Percentiles rank a stretch among this genome's conserved stretches.
These are phyloP conservation scores for Fusarium fracticaudum DNA, from an alignment of 2,329 filamentous ascomycete species.

Conservation along the genomic window DNA sequence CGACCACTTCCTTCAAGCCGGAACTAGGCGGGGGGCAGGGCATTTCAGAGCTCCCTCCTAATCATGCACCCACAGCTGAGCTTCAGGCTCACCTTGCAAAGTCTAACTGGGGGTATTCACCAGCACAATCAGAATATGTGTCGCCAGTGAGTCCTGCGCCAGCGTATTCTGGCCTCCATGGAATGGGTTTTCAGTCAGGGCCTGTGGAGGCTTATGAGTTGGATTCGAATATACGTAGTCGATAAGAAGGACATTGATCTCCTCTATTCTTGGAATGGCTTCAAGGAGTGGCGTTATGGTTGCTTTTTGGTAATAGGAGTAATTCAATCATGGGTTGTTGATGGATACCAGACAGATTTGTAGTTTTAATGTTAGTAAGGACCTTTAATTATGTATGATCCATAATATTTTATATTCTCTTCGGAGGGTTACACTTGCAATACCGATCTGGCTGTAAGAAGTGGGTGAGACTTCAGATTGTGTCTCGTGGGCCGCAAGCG, in stretches of 20 bases:
- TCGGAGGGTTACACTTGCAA: neutral
- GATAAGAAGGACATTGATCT: neutral
- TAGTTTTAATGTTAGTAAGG: neutral
- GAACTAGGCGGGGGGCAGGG: constrained; percentile 37
- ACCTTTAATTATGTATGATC: neutral
- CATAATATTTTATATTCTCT: too few species aligned
- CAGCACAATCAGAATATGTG: constrained; percentile 25
- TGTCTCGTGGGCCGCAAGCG: neutral
- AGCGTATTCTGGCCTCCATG: constrained; percentile 26
- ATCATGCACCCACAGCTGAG: constrained; percentile 40
- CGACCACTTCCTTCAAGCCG: constrained; percentile 38
- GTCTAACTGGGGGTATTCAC: constrained; percentile 30
- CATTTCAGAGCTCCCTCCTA: constrained; percentile 36
- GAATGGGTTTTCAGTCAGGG: constrained; percentile 49
- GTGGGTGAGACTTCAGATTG: too few species aligned
- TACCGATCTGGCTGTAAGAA: too few species aligned
- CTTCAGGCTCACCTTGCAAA: constrained; percentile 37
- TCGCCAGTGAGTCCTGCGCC: constrained; percentile 20
- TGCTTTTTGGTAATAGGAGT: neutral
- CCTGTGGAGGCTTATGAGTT: constrained; percentile 49
- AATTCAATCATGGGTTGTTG: neutral
- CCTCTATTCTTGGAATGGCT: neutral
- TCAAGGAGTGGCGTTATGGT: constrained; percentile 14
- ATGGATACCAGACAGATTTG: neutral
- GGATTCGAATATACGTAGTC: constrained; percentile 33